These are phyloP conservation scores for Piloderma croceum DNA, from an alignment of 768 basidiomycete species.

Conservation along the genomic window DNA sequence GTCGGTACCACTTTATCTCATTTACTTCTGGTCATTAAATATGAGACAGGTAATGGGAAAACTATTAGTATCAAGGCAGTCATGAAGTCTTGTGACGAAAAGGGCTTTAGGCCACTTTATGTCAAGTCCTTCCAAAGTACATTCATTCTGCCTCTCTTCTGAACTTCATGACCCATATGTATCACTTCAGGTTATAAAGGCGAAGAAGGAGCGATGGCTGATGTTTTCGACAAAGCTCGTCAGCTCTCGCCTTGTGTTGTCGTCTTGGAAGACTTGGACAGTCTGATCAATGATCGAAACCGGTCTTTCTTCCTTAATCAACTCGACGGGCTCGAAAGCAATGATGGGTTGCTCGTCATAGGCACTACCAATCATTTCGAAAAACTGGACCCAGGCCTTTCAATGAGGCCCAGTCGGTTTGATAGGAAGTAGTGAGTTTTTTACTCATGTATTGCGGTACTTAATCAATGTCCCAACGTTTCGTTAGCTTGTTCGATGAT, in stretches of 20 bases:
- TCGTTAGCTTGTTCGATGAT: constrained; percentile 61
- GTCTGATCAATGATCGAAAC: constrained; percentile 70
- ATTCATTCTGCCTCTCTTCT: constrained; percentile 12
- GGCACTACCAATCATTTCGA: constrained; percentile 84
- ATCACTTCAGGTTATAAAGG: constrained; percentile 52
- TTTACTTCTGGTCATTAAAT: background rate
- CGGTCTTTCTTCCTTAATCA: constrained; percentile 88
- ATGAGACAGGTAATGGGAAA: constrained; percentile 67
- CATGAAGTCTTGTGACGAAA: constrained; percentile 65
- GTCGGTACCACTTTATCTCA: constrained; percentile 25
- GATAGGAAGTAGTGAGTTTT: constrained; percentile 75
- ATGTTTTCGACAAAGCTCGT: constrained; percentile 70
- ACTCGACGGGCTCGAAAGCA: constrained; percentile 72
- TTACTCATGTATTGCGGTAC: background rate
- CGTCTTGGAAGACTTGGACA: constrained; percentile 59
- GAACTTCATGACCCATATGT: background rate
- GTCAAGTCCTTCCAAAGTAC: constrained; percentile 76
- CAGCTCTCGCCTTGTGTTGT: constrained; percentile 62
- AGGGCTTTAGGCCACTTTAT: constrained; percentile 65
- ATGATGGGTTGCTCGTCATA: constrained; percentile 75
- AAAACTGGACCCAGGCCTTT: constrained; percentile 68
- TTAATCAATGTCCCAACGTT: constrained; percentile 2
- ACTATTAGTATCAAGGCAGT: constrained; percentile 79
- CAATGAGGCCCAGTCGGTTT: constrained; percentile 75
- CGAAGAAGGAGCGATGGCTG: constrained; percentile 62